These are phyloP conservation scores for Protomyces arabidopsidicola DNA, from an alignment of 1,139 yeast genomes.

Conservation along the genomic window DNA sequence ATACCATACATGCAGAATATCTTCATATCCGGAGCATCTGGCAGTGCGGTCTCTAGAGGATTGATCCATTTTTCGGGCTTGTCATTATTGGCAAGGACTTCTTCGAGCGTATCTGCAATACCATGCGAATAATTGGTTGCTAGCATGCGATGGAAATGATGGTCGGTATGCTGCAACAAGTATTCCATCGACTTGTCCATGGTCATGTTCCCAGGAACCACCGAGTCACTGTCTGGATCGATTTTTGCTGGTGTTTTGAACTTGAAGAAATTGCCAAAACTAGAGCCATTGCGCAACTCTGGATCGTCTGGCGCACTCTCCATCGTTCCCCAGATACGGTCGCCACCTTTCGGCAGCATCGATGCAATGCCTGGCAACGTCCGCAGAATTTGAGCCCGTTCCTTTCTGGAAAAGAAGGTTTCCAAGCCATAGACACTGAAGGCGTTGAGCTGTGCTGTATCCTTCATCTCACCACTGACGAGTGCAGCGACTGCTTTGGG, in stretches of 20 bases:
- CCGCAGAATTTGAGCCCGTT: constrained; percentile 76
- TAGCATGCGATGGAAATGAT: constrained; percentile 53
- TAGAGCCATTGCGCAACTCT: constrained; percentile 43
- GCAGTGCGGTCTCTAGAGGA: constrained; percentile 85
- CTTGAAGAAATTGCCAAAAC: constrained; percentile 73
- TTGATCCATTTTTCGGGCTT: constrained; percentile 81
- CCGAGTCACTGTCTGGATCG: constrained; percentile 40
- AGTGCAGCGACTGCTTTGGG: constrained; percentile 91
- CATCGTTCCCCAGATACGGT: constrained; percentile 65
- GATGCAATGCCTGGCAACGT: constrained; percentile 92
- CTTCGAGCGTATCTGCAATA: constrained; percentile 54
- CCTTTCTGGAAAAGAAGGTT: constrained; percentile 83
- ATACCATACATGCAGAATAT: constrained; percentile 89
- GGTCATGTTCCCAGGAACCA: constrained; percentile 50
- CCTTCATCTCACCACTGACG: constrained; percentile 95
- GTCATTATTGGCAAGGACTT: constrained; percentile 59
- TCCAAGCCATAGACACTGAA: constrained; percentile 94
- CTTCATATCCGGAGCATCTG: constrained; percentile 89
- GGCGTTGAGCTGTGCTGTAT: constrained; percentile 88
- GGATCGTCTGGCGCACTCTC: constrained; percentile 47
- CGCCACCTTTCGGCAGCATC: constrained; percentile 96
- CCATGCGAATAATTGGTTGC: constrained; percentile 68
- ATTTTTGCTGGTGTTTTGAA: constrained; percentile 44
- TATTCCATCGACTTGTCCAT: constrained; percentile 62
- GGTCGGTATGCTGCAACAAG: constrained; percentile 60